Evolutionary conservation across 2,329 filamentous ascomycete species (phyloP).

Genomic region (Neofusicoccum sp.): DNA sequence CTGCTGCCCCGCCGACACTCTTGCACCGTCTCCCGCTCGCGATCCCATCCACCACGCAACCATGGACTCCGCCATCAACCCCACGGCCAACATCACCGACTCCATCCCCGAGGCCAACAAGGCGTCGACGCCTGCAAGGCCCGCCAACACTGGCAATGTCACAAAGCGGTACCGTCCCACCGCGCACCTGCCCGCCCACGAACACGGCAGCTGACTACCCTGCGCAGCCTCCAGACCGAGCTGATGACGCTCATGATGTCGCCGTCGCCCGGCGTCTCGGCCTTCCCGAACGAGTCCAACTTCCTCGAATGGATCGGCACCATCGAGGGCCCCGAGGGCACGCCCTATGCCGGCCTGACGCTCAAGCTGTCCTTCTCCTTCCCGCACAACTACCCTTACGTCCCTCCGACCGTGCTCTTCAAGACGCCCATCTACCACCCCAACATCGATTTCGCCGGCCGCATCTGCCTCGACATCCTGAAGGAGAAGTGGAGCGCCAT

Average conservation of each 20-base stretch:
- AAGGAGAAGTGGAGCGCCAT: conserved; percentile 99
- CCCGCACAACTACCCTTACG: conserved; percentile 90
- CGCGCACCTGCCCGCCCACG: not conserved
- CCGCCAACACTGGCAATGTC: conserved; percentile 46
- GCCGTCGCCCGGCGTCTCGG: conserved; percentile 88
- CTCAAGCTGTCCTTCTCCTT: conserved; percentile 94
- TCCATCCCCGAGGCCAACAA: conserved; percentile 32
- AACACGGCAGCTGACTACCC: conserved; percentile 15
- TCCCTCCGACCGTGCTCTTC: conserved; percentile 88
- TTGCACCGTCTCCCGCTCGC: not conserved
- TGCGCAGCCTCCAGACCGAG: conserved; percentile 83
- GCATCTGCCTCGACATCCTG: conserved; percentile 96
- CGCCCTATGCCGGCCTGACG: conserved; percentile 83
- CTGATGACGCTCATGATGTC: conserved; percentile 99
- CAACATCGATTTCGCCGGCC: conserved; percentile 95
- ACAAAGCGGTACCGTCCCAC: conserved; percentile 47
- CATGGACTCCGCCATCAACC: conserved; percentile 21
- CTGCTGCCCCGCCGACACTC: not conserved
- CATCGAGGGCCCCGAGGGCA: conserved; percentile 87
- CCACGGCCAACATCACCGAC: conserved; percentile 28
- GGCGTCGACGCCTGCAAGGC: conserved; percentile 28
- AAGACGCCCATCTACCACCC: conserved; percentile 99
- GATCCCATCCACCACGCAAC: not conserved
- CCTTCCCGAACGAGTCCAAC: conserved; percentile 92
- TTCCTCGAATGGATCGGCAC: conserved; percentile 92